phyloP scores from a whole-genome alignment of 441 rosid genomes.

The Gossypium davidsonii region DNA sequence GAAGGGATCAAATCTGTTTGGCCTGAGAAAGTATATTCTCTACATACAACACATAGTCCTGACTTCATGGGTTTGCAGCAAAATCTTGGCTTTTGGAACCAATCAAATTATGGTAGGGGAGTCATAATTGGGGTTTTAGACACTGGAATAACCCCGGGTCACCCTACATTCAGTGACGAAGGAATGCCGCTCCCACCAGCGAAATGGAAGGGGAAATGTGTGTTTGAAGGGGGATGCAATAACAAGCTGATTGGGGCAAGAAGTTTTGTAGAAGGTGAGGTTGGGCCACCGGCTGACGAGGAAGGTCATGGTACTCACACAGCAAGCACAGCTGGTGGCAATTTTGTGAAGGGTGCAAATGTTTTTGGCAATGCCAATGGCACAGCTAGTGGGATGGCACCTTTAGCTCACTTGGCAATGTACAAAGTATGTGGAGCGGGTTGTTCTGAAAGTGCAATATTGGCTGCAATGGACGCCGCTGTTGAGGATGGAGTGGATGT shows the following conservation, averaged over 20 bases:
- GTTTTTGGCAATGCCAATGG: slow-evolving; percentile 62
- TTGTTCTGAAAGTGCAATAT: slow-evolving; percentile 38
- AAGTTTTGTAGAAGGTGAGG: slow-evolving; percentile 10
- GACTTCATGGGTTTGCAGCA: slow-evolving; percentile 42
- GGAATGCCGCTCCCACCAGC: slow-evolving; percentile 45
- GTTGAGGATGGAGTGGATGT: slow-evolving; percentile 51
- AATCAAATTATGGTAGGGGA: slow-evolving; percentile 43
- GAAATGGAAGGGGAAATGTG: slow-evolving; percentile 59
- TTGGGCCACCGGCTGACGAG: slow-evolving; percentile 34
- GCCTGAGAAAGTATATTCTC: slow-evolving; percentile 22
- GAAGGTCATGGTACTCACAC: slow-evolving; percentile 80
- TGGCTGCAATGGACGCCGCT: slow-evolving; percentile 45
- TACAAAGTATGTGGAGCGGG: slow-evolving; percentile 50
- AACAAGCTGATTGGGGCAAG: slow-evolving; percentile 52
- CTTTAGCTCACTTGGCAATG: slow-evolving; percentile 64
- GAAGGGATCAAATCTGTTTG: slow-evolving; percentile 38
- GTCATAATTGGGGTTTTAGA: slow-evolving; percentile 45
- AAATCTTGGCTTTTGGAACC: slow-evolving; percentile 28
- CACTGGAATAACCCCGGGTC: slow-evolving; percentile 44
- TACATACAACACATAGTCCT: slow-evolving; percentile 44
- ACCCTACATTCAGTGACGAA: slow-evolving; percentile 46
- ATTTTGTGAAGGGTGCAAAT: slow-evolving; percentile 45
- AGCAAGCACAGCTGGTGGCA: slow-evolving; percentile 68
- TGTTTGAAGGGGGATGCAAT: slow-evolving; percentile 36
- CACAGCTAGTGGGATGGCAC: slow-evolving; percentile 77